Base-by-base conservation (phyloP, 129 eudicot genomes). In the Smallanthus sonchifolius region DNA sequence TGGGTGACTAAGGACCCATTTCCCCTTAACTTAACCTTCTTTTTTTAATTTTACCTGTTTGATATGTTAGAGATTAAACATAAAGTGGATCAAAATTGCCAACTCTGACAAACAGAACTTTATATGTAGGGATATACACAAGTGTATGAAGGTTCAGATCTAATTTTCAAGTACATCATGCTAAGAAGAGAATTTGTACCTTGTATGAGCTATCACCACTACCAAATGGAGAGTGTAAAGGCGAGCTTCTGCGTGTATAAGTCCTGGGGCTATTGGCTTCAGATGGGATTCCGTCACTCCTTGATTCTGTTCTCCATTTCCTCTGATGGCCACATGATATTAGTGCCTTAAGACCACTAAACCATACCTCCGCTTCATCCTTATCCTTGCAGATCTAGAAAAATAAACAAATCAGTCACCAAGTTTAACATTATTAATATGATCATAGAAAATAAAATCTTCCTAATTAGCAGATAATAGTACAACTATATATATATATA, bases 311-410 rank as follows among this genome's bases (percentile, higher is more conserved):
- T 86, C 94, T 91, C 94, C 97, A 88, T 79, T 87, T 94, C 35
- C 93, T 81, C 64, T 94, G 96, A 83, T 88, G 96, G 49, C 89
- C 83, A 45, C 88, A 89, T 69, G 99, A 87, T 65, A 94, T 87
- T 79, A 94, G 79, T 72, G 97, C 91, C 84, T 94, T 94, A 36
- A 94, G 91, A 67, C 99, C 99, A 81, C 97, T 94, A 91, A 94
- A 94, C 99, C 99, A 94, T 64, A 94, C 96, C 78, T 94, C 99
- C 2, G 97, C 97, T 88, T 94, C 99, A 80, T 94, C 99, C 82
- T 94, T 94, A 75, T 94, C 99, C 87, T 94, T 91, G 80, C 99
- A 94, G 57, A 94, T 94, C 99, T 94, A 72, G 16, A 74, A 16
- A 40, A n/a, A 65, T 6, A 66, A 75, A 60, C 20, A 55, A 35